Evolutionary conservation across 371 early-diverging fungal species (phyloP), one percentile per base, ranked within the genome.

Genomic region (Mortierella sp.): DNA sequence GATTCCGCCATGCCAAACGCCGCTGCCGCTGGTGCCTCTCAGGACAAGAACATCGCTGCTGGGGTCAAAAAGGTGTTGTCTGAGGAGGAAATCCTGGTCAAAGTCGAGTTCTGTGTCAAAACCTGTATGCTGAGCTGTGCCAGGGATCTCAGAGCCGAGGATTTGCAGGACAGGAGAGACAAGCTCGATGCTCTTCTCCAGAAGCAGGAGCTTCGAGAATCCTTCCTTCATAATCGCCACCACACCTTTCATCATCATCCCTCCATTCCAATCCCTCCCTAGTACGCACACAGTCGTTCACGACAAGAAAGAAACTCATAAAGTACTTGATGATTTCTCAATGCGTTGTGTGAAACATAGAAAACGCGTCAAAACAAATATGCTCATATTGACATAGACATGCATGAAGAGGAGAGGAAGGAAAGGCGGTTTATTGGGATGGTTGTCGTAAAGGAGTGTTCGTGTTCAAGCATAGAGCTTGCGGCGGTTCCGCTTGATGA

Each of bases 401-500:
- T n/a, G 22, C 47, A 6, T 26, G 26, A 24, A 26, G n/a, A 26
- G 9, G 9, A 50, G 24, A 22, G 48, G 22, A 29, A 24, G 29
- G 29, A 4, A 29, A 29, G n/a, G 48, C n/a, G n/a, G 14, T 48
- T 48, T 45, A n/a, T 31, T 11, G 0, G 24, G 22, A 48, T 8
- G 48, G n/a, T n/a, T 10, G 9, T 0, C 9, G 8, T 1, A n/a
- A n/a, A 8, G 22, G 47, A n/a, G 8, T 48, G 48, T 8, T n/a
- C 2, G 8, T n/a, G n/a, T 58, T 34, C 34, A 81, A 1, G 81
- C 81, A 31, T 81, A 81, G 16, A 81, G 52, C 61, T 77, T 81
- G 58, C 81, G 73, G 37, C 77, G 77, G 50, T 81, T 81, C 13
- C 81, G 68, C 41, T 86, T 86, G 65, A 86, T 85, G n/a, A 86